Conservation (phyloP, 1,284 basidiomycete genomes). For the Leucoagaricus sp. region DNA sequence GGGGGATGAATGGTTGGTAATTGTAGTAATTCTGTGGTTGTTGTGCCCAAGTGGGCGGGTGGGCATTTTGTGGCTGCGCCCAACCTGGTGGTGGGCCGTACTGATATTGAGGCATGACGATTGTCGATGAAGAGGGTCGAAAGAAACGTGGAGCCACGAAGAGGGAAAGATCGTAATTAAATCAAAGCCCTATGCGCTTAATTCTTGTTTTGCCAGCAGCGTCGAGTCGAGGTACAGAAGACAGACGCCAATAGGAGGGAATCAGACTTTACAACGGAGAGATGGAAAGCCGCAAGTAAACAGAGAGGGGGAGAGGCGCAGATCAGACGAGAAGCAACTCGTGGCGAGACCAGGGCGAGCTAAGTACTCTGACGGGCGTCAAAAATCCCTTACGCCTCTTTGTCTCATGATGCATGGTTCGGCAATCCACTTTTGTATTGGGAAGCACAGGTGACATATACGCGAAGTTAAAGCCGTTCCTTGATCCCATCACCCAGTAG, state of each 20-base stretch:
- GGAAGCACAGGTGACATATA: neutral
- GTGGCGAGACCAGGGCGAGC: neutral
- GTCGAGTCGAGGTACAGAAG: too few species aligned
- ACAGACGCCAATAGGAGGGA: too few species aligned
- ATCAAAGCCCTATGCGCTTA: neutral
- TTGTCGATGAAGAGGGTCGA: neutral
- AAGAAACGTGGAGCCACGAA: neutral
- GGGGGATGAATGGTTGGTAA: conserved; percentile 5
- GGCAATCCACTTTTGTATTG: neutral
- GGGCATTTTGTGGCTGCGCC: neutral
- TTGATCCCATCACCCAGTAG: conserved; percentile 5
- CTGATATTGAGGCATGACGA: neutral
- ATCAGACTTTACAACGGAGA: too few species aligned
- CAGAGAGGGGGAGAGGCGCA: neutral
- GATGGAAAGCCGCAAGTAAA: neutral
- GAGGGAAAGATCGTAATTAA: neutral
- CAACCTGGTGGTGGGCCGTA: neutral
- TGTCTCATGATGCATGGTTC: neutral
- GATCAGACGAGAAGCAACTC: neutral
- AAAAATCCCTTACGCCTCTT: neutral
- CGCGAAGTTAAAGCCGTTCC: neutral
- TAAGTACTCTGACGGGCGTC: neutral
- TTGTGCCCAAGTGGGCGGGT: neutral
- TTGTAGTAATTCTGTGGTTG: neutral
- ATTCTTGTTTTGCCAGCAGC: too few species aligned